phyloP scores from a whole-genome alignment of 306 rosid species.

The Medicago arabica region DNA sequence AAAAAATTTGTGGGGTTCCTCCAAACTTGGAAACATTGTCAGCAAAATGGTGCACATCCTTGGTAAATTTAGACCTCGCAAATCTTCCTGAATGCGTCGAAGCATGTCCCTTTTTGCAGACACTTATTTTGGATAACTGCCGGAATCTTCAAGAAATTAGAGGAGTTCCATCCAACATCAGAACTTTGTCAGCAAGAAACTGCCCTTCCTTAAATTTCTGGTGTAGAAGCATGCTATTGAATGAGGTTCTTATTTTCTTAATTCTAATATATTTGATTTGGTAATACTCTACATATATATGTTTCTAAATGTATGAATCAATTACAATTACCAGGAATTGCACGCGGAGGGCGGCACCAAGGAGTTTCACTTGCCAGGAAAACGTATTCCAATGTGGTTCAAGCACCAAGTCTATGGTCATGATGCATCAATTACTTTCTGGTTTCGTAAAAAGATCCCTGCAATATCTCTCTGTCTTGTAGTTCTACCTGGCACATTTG shows the following conservation, averaged over 20 bases:
- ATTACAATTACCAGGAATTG: not conserved
- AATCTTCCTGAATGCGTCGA: not conserved
- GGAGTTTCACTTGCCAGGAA: not conserved
- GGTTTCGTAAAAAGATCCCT: no score
- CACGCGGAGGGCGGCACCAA: not conserved
- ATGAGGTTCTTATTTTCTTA: no score
- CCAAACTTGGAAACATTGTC: no score
- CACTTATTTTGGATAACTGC: not conserved
- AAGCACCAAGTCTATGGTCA: not conserved
- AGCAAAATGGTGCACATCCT: no score
- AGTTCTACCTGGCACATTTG: no score
- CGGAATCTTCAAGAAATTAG: not conserved
- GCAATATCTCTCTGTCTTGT: no score
- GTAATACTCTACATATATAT: not conserved
- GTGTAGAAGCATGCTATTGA: no score
- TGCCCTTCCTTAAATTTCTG: no score
- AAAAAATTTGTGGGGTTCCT: not conserved
- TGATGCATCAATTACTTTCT: no score
- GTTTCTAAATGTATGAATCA: not conserved
- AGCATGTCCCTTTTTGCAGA: not conserved
- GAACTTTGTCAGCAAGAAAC: not conserved
- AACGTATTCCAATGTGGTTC: not conserved
- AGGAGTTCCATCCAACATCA: not conserved
- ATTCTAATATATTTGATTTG: not conserved
- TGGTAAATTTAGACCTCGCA: not conserved